phyloP scores from a whole-genome alignment of 1,284 basidiomycete species.

The Pseudozyma thailandica region DNA sequence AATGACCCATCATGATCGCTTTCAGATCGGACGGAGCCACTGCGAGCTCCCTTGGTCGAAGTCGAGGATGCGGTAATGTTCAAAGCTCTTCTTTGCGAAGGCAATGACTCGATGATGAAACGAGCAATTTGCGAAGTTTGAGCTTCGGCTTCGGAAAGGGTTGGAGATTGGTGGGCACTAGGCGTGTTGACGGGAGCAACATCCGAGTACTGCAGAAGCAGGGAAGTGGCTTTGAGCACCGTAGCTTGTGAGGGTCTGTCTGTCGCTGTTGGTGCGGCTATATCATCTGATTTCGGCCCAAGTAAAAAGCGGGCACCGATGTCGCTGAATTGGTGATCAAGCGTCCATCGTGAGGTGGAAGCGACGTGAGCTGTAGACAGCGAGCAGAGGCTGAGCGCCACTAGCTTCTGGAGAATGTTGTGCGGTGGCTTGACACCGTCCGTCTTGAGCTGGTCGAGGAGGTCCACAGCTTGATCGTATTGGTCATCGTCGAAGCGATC shows the following conservation, averaged over 20 bases:
- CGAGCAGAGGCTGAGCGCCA: constrained; percentile 48
- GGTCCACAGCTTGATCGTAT: constrained; percentile 41
- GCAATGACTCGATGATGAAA: constrained; percentile 25
- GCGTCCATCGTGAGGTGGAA: constrained; percentile 37
- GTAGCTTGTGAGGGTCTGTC: constrained; percentile 23
- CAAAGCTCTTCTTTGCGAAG: constrained; percentile 23
- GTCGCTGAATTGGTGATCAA: constrained; percentile 26
- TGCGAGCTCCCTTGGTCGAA: constrained; percentile 5
- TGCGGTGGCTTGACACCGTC: constrained; percentile 16
- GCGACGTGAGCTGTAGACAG: constrained; percentile 21
- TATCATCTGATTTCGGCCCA: constrained; percentile 11
- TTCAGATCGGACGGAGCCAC: constrained; percentile 6
- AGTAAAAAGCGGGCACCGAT: constrained; percentile 19
- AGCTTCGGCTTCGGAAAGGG: too few species aligned
- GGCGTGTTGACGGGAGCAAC: background rate
- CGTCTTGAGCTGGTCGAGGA: constrained; percentile 28
- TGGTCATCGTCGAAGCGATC: constrained; percentile 51
- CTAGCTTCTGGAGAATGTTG: constrained; percentile 26
- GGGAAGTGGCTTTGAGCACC: constrained; percentile 31
- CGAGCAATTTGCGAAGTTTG: constrained; percentile 18
- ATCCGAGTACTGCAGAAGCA: constrained; percentile 20
- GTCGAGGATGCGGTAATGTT: constrained; percentile 1
- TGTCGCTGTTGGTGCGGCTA: background rate
- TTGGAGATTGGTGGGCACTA: too few species aligned
- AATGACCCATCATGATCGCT: constrained; percentile 18